A percentile compares a stretch with the other conserved stretches of the same genome.
Conservation (phyloP, 2,329 filamentous ascomycete species). For the Aspergillus alliaceus region DNA sequence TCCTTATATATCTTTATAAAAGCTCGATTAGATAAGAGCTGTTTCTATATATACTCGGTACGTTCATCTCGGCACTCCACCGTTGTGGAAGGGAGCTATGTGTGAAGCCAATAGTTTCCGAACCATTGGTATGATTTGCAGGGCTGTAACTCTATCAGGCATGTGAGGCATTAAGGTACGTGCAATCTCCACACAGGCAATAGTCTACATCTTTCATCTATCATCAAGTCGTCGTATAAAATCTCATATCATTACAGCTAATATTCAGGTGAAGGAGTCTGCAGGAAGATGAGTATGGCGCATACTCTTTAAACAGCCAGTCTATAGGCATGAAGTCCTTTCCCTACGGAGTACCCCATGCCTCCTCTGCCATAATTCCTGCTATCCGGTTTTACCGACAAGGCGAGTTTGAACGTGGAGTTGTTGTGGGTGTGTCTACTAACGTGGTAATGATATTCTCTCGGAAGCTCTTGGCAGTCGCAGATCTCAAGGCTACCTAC, state of each 20-base stretch:
- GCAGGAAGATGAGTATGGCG: too few species aligned
- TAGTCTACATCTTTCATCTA: accelerated
- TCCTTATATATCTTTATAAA: neutral
- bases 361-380: neutral
- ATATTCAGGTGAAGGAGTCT: too few species aligned
- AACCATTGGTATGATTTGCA: neutral
- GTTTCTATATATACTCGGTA: neutral
- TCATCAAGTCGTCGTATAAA: neutral
- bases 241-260: too few species aligned
- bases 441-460: neutral
- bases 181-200: neutral
- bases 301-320: too few species aligned
- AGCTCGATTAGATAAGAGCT: neutral
- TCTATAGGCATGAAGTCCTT: too few species aligned
- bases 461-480: neutral
- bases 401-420: neutral
- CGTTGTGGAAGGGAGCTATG: neutral
- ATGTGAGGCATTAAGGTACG: neutral
- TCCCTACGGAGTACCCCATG: too few species aligned
- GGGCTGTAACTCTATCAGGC: neutral
- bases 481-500: neutral
- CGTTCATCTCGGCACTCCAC: neutral
- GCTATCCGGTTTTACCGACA: neutral
- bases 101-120: neutral
- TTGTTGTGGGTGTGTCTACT: neutral